Conservation (phyloP, 2,329 filamentous ascomycete species). For the Hypoxylon sp. region DNA sequence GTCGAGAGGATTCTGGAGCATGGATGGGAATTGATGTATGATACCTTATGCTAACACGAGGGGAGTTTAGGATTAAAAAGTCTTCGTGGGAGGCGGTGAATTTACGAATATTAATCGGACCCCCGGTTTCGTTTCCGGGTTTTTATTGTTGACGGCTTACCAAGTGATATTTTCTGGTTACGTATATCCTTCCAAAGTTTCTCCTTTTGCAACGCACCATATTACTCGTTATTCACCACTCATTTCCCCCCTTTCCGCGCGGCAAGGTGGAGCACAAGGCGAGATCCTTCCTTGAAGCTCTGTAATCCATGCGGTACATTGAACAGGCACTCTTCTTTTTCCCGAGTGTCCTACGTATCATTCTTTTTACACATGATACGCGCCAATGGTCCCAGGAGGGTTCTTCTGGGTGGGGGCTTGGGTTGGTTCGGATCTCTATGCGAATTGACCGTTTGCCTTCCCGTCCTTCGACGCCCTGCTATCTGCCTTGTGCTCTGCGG, state of each 20-base stretch:
- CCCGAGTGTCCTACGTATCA: constrained; percentile 37
- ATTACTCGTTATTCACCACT: neutral
- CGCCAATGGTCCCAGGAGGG: constrained; percentile 54
- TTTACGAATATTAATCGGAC: constrained; percentile 23
- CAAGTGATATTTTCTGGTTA: constrained; percentile 3
- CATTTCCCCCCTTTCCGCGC: constrained; percentile 66
- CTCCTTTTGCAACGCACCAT: neutral
- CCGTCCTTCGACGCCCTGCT: constrained; percentile 55
- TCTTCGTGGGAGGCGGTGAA: constrained; percentile 17
- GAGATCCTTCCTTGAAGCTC: constrained; percentile 81
- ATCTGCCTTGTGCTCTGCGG: constrained; percentile 53
- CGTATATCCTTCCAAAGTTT: neutral
- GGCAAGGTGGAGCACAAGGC: constrained; percentile 83
- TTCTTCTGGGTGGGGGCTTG: constrained; percentile 51
- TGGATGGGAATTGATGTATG: constrained; percentile 33
- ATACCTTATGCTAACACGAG: constrained; percentile 33
- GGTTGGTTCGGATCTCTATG: constrained; percentile 54
- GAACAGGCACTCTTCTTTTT: constrained; percentile 51
- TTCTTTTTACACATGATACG: constrained; percentile 29
- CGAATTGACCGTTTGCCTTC: constrained; percentile 63
- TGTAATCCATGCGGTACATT: constrained; percentile 82
- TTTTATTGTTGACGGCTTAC: neutral
- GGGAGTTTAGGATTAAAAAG: constrained; percentile 27
- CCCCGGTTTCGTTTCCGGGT: neutral
- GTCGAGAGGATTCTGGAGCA: constrained; percentile 1